Base-by-base conservation (phyloP, 1,284 basidiomycete genomes). In the Moniliella sp. region DNA sequence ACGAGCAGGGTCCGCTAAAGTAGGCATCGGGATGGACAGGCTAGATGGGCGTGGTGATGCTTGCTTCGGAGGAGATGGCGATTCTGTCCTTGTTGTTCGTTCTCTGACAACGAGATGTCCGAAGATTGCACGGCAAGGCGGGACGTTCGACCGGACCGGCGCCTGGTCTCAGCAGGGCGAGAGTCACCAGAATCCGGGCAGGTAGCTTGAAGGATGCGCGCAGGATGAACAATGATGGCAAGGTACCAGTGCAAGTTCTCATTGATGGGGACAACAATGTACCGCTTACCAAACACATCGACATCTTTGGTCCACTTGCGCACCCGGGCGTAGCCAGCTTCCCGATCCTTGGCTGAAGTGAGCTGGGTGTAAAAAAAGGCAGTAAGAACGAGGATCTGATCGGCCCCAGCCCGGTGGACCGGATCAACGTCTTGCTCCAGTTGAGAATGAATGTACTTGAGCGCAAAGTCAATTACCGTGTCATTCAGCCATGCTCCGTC, bases 311-410 rank as follows among this genome's bases (percentile, higher is more conserved):
- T 97, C 91, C 91, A 99, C 60, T 88, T 91, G 16, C 73, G 70
- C 32, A 99, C 80, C 34, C 75, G 76, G 19, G 75, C 64, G 54
- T 86, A 94, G 11, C 75, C 76, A 32, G 75, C 35, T 16, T 32
- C 32, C 4, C 29, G 30, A 15, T 51, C 43, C n/a, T 42, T 26
- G 15, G 32, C 73, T 40, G 69, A 69, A 37, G 74, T 75, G n/a
- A 97, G 64, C 55, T 86, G 84, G 62, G 84, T 79, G 66, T 83
- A 94, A 62, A 99, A 94, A 65, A 93, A 99, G 0, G 86, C 84
- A 57, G 76, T 94, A 67, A 97, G 94, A 4, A 97, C 69, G 53
- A 93, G 74, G 2, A 88, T 69, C 45, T 79, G 69, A 4, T 75
- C 69, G 2, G 72, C 77, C 8, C 80, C 62, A n/a, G 19, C 19